A percentile compares a stretch with the other conserved stretches of the same genome.
Conservation (phyloP, 805 yeast genomes). For the Candida alai region DNA sequence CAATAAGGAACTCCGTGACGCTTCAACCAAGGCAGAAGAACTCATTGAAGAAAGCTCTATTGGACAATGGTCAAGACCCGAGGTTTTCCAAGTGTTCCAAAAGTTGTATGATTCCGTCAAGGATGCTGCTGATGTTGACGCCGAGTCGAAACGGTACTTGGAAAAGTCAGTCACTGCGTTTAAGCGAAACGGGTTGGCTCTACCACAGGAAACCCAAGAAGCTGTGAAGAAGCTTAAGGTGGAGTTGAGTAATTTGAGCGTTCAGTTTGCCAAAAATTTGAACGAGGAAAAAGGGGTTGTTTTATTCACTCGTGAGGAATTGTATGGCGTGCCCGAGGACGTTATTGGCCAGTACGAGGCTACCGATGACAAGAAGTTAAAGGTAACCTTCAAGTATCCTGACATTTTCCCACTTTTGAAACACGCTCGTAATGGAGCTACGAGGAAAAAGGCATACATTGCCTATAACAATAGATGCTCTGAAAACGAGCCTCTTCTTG, state of each 20-base stretch:
- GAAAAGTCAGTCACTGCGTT: constrained; percentile 55
- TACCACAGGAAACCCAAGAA: constrained; percentile 52
- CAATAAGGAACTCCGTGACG: constrained; percentile 63
- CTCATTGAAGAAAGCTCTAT: constrained; percentile 53
- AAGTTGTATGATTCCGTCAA: constrained; percentile 41
- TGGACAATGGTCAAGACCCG: constrained; percentile 57
- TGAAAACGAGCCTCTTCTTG: constrained; percentile 58
- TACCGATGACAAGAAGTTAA: constrained; percentile 39
- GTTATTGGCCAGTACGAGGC: constrained; percentile 52
- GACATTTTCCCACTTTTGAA: constrained; percentile 76
- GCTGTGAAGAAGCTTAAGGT: constrained; percentile 56
- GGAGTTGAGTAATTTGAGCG: constrained; percentile 52
- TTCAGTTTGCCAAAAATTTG: constrained; percentile 59
- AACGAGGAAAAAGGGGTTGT: constrained; percentile 68
- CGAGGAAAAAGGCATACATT: constrained; percentile 61
- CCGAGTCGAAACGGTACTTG: constrained; percentile 55
- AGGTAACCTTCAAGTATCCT: constrained; percentile 80
- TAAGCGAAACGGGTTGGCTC: constrained; percentile 65
- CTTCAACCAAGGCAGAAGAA: constrained; percentile 62
- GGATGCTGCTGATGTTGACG: constrained; percentile 30
- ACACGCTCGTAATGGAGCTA: constrained; percentile 58
- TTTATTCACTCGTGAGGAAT: constrained; percentile 58
- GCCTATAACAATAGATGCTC: constrained; percentile 69
- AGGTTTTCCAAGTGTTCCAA: constrained; percentile 53
- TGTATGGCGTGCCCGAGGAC: constrained; percentile 70